Evolutionary conservation across 352 stramenopile genomes (phyloP).

Genomic region (Globisporangium sylvaticum): DNA sequence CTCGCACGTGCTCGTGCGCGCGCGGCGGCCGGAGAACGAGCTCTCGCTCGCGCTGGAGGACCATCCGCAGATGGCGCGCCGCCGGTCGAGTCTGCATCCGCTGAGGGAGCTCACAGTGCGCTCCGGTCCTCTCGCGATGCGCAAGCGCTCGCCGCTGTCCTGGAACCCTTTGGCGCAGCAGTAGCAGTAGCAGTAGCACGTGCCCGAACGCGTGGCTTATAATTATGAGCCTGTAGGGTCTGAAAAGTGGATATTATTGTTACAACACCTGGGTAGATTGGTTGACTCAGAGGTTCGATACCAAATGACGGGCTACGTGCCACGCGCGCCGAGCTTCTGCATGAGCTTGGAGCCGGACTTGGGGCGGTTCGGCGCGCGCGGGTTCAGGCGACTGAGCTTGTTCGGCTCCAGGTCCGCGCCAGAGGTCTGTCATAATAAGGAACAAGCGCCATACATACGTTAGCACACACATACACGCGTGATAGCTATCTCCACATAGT

Average conservation of each 20-base stretch:
- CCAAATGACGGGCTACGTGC: slow-evolving; percentile 2
- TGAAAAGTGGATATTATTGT: slow-evolving; percentile 3
- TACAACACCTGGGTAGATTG: background rate
- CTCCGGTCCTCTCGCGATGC: background rate
- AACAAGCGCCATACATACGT: background rate
- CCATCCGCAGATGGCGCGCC: background rate
- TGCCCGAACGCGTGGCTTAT: background rate
- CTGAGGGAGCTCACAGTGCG: background rate
- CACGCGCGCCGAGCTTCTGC: slow-evolving; percentile 56
- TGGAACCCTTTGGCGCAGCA: background rate
- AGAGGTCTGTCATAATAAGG: slow-evolving; percentile 20
- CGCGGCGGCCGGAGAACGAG: slow-evolving; percentile 3
- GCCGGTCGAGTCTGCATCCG: background rate
- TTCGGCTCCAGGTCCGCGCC: slow-evolving; percentile 48
- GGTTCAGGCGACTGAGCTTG: slow-evolving; percentile 43
- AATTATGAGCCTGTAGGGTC: background rate
- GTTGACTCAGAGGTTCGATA: background rate
- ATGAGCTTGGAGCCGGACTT: slow-evolving; percentile 59
- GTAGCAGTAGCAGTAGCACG: background rate
- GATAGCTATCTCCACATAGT: background rate
- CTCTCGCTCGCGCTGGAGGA: slow-evolving; percentile 1
- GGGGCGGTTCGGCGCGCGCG: slow-evolving; percentile 31
- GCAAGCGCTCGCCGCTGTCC: background rate
- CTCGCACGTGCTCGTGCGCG: slow-evolving; percentile 1
- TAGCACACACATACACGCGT: background rate